These are phyloP conservation scores for Pleurotus ostreatus DNA, from an alignment of 768 basidiomycete species.

Conservation along the genomic window DNA sequence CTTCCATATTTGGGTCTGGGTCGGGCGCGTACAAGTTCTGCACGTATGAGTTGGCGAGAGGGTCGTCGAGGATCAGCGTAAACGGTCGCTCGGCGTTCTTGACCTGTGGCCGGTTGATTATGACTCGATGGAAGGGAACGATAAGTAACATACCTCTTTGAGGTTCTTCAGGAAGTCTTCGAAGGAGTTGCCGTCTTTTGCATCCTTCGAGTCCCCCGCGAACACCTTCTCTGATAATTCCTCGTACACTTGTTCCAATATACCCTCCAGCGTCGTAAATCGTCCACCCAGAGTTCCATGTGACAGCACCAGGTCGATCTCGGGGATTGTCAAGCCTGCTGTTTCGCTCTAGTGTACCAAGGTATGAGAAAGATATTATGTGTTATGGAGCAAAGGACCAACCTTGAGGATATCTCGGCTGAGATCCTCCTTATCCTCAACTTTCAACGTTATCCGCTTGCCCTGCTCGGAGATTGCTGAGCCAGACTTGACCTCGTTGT, in stretches of 20 bases:
- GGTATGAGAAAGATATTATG: background rate
- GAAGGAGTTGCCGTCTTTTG: slow-evolving; percentile 38
- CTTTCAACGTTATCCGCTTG: slow-evolving; percentile 82
- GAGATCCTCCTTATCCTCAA: slow-evolving; percentile 90
- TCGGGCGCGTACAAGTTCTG: slow-evolving; percentile 98
- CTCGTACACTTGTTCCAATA: slow-evolving; percentile 91
- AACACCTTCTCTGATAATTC: slow-evolving; percentile 90
- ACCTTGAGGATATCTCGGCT: slow-evolving; percentile 94
- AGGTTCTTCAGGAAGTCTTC: slow-evolving; percentile 71
- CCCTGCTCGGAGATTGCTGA: slow-evolving; percentile 85
- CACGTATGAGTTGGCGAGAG: slow-evolving; percentile 90
- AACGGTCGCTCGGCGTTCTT: slow-evolving; percentile 77
- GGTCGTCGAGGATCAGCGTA: slow-evolving; percentile 93
- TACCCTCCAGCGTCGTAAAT: slow-evolving; percentile 96
- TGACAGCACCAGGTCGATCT: slow-evolving; percentile 89
- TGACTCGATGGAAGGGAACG: too few relatives aligned
- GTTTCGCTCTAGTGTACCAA: slow-evolving; percentile 83
- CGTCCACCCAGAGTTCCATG: slow-evolving; percentile 95
- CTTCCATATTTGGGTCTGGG: slow-evolving; percentile 88
- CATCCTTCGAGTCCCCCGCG: slow-evolving; percentile 60
- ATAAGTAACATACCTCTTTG: slow-evolving; percentile 65
- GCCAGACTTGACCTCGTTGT: slow-evolving; percentile 97
- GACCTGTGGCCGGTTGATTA: too few relatives aligned
- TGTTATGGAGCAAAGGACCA: too few relatives aligned
- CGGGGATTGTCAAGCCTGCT: slow-evolving; percentile 84